phyloP scores from a whole-genome alignment of 306 rosid genomes.

The Gynostemma pentaphyllum region DNA sequence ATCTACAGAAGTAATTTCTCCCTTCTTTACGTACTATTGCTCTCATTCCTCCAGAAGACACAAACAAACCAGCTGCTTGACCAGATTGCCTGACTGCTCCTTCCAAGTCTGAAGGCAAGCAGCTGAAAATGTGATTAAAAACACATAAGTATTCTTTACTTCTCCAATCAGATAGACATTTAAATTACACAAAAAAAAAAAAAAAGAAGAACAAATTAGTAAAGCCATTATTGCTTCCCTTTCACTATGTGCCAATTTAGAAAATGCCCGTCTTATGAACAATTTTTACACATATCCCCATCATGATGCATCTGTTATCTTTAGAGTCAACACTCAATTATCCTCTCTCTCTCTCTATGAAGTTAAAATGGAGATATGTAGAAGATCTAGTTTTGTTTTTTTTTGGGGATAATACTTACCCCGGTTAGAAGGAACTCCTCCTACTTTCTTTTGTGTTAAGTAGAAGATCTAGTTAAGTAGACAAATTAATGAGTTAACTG shows the following conservation, averaged over 20 bases:
- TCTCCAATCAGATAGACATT: neutral
- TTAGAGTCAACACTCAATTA: no score
- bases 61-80: slow-evolving; percentile 55
- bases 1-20: neutral
- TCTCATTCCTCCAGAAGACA: slow-evolving; percentile 87
- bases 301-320: no score
- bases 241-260: neutral
- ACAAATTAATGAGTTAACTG: no score
- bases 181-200: neutral
- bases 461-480: no score
- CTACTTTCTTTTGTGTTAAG: no score
- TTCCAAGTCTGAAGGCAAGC: slow-evolving; percentile 87
- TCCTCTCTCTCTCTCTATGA: no score
- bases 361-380: no score
- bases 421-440: no score
- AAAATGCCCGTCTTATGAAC: neutral
- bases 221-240: neutral
- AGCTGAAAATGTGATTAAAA: slow-evolving; percentile 39
- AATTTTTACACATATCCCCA: neutral
- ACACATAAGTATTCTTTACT: neutral
- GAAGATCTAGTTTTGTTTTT: no score
- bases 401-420: no score
- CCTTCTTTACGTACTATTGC: slow-evolving; percentile 52
- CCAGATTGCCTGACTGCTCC: slow-evolving; percentile 90
- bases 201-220: neutral